Evolutionary conservation across 139 green algal species (phyloP), one percentile per base, ranked within the genome.

Genomic region (Zygnema cylindricum): DNA sequence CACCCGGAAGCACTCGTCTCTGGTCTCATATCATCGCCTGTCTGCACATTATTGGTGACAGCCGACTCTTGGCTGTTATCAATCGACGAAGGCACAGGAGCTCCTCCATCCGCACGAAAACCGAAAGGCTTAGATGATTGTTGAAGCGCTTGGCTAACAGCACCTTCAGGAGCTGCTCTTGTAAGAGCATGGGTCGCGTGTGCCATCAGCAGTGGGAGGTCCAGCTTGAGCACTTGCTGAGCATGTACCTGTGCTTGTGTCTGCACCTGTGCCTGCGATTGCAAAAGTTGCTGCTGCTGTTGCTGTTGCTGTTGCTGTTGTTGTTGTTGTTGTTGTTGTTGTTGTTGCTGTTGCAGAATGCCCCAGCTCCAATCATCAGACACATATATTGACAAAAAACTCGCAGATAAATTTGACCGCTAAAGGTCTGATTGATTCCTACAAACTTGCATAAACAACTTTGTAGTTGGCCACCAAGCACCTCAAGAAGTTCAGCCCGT

Each of bases 261-360:
- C 82, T 87, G 82, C 11, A 55, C 63, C 1, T 87, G 82, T 40
- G 76, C 63, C 0, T 87, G 82, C 3, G 63, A 39, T 0, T 75
- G 82, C 42, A 81, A 55, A 0, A 81, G 82, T 0, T 87, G 82
- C 49, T 87, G 82, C 82, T 87, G 82, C 49, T 87, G 82, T 42
- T 87, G 82, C 42, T 87, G 82, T 54, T 82, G 42, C n/a, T 82
- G 42, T 81, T 81, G 42, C 82, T 82, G 82, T 33, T 87, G 82
- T 55, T 81, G 0, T 55, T 87, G 82, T 55, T 85, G 43, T 35
- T 78, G 76, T 43, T 55, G 32, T 11, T 84, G n/a, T n/a, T n/a
- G n/a, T n/a, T n/a, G n/a, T n/a, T n/a, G n/a, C n/a, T n/a, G n/a
- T n/a, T n/a, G n/a, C n/a, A n/a, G n/a, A n/a, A n/a, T n/a, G n/a